Evolutionary conservation across 2,329 filamentous ascomycete species (phyloP), one percentile per base, ranked within the genome.

Genomic region (Apiospora pterosperma): DNA sequence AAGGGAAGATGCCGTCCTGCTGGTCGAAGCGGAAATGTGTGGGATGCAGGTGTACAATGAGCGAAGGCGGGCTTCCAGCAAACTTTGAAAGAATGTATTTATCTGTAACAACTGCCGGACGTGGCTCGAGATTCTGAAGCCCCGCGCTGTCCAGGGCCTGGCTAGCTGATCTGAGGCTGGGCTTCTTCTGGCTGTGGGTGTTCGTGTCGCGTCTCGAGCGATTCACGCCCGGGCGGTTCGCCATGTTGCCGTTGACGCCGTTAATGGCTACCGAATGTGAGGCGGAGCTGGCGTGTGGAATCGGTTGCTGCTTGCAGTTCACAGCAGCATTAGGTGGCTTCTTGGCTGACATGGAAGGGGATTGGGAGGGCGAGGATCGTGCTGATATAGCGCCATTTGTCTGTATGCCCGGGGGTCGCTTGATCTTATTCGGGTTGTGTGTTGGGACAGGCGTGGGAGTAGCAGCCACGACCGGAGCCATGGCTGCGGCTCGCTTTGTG

Each of bases 21-120:
- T 93, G 89, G 71, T 98, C 95, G 79, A 99, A 97, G 65, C 91
- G 88, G 75, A 97, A 98, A 78, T 97, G 90, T 5, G 87, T 93
- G 11, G 89, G 85, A 74, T 97, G 90, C 36, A 99, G 82, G 76
- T 97, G 94, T 28, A 99, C 82, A 61, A 95, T 88, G 28, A 99
- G 82, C 4, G 95, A 98, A 0, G 96, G 94, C 10, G 90, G 87
- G 61, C 84, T 84, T 82, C 92, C 73, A 79, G 84, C 83, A 77
- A 90, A 93, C 78, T 94, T 97, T 71, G 87, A 89, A n/a, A 98
- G 82, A 59, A 98, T 93, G 72, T 96, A 92, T 16, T 85, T 79
- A 66, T 90, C 87, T 36, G 89, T 91, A 68, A 71, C 63, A 64
- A 66, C 63, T 70, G 86, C 85, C 36, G 86, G 86, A 19, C 77